Evolutionary conservation across 805 yeast species (phyloP), one percentile per base, ranked within the genome.

Genomic region (Isabelozyma gotoi): DNA sequence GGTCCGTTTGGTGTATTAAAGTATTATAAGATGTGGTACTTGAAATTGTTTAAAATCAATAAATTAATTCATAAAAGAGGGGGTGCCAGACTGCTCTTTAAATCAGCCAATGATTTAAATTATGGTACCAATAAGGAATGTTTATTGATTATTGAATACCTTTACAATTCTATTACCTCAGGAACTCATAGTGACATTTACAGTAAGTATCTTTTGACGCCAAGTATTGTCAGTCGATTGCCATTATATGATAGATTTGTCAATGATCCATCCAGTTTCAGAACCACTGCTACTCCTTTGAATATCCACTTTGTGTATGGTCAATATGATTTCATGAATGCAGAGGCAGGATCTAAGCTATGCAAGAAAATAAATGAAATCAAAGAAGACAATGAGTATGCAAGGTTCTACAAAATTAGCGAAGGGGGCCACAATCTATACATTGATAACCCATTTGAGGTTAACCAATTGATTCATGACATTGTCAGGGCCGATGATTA

Each of bases 271-370:
- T 33, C 43, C 18, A 19, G 36, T 4, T 41, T 50, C 42, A 38
- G 41, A 3, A 35, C 32, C n/a, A 27, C 19, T 2, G 36, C 39
- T 12, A 36, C 21, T 7, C 18, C 40, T 10, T 66, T 68, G 40
- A 62, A 68, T 36, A 66, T 76, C 2, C 58, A 80, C 51, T 67
- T 81, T 60, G 54, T 77, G 7, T 87, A 85, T 59, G 95, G 94
- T 0, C 78, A 82, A 49, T 78, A 71, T 49, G 95, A 87, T 56
- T 86, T 87, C 73, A 86, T 85, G 94, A 75, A 81, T 53, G 61
- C 73, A 1, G 72, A 68, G 33, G 84, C 85, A 0, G 85, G 85
- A 4, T 43, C 49, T 16, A 63, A 57, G 36, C 48, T 72, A 41
- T 62, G 56, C n/a, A 46, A 53, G 2, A 39, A 50, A 10, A 45